Evolutionary conservation across 2,329 filamentous ascomycete species (phyloP).

Genomic region (Berkeleyomyces basicola): DNA sequence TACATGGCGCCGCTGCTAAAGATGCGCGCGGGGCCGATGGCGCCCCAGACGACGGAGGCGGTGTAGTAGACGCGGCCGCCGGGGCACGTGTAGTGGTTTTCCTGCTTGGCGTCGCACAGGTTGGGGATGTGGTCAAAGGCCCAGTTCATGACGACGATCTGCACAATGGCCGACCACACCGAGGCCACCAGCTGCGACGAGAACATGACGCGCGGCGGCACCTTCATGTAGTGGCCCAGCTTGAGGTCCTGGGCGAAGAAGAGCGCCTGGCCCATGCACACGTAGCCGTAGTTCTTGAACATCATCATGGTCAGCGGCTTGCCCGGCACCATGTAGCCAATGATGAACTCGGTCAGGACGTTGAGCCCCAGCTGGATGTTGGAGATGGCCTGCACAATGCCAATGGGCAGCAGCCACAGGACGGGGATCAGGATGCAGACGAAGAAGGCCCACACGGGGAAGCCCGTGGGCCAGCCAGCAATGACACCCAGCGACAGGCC

Average conservation of each 20-base stretch:
- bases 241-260: conserved; percentile 51
- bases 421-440: conserved; percentile 40
- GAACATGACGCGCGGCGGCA: conserved; percentile 45
- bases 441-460: conserved; percentile 41
- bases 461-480: conserved; percentile 37
- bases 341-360: conserved; percentile 55
- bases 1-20: conserved; percentile 50
- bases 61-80: conserved; percentile 45
- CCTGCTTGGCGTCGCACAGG: conserved; percentile 38
- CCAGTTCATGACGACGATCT: conserved; percentile 51
- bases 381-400: conserved; percentile 44
- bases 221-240: conserved; percentile 52
- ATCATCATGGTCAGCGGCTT: conserved; percentile 59
- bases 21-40: conserved; percentile 53
- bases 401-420: conserved; percentile 43
- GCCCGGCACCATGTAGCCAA: conserved; percentile 58
- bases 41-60: conserved; percentile 55
- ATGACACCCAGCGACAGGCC: conserved; percentile 38
- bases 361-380: conserved; percentile 51
- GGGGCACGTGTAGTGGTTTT: conserved; percentile 40
- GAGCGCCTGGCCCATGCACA: conserved; percentile 48
- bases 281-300: conserved; percentile 59
- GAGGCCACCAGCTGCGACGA: conserved; percentile 42
- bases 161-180: conserved; percentile 43
- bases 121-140: conserved; percentile 43